phyloP scores from a whole-genome alignment of 2,329 filamentous ascomycete genomes.

The Colletotrichum neosansevieriae region DNA sequence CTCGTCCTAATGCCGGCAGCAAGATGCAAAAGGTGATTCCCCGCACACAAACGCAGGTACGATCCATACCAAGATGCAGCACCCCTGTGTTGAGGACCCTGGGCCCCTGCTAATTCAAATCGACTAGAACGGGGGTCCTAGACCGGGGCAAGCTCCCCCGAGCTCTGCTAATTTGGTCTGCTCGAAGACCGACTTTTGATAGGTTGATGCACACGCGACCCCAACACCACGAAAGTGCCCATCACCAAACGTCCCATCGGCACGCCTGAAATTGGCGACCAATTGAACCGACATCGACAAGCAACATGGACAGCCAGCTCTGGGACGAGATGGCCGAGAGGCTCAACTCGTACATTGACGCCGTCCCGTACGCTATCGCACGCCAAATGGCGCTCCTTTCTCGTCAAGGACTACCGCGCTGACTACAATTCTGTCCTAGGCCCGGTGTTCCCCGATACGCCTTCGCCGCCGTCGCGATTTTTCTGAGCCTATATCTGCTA shows the following conservation, averaged over 20 bases:
- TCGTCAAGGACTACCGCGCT: not conserved
- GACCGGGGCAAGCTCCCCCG: conserved; percentile 34
- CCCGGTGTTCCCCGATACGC: conserved; percentile 44
- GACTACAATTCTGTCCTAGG: conserved; percentile 9
- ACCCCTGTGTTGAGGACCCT: conserved; percentile 12
- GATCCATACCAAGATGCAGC: not conserved
- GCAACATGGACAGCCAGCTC: conserved; percentile 29
- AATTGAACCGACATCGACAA: not conserved
- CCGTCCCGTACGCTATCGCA: conserved; percentile 31
- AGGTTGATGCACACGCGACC: not conserved
- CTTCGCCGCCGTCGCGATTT: conserved; percentile 47
- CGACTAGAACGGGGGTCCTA: not conserved
- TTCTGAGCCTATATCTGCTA: conserved; percentile 48
- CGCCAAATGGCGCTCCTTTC: conserved; percentile 24
- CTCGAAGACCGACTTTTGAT: not conserved
- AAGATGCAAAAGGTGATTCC: not conserved
- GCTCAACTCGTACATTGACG: conserved; percentile 23
- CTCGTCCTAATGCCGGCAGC: too few relatives aligned
- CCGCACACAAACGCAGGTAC: conserved; percentile 23
- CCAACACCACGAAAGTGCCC: not conserved
- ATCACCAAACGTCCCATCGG: not conserved
- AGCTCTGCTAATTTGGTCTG: conserved; percentile 37
- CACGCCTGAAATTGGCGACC: not conserved
- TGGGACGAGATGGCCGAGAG: conserved; percentile 28
- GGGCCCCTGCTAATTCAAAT: not conserved